Conservation (phyloP, 2,329 filamentous ascomycete species). For the Fusarium austroafricanum region DNA sequence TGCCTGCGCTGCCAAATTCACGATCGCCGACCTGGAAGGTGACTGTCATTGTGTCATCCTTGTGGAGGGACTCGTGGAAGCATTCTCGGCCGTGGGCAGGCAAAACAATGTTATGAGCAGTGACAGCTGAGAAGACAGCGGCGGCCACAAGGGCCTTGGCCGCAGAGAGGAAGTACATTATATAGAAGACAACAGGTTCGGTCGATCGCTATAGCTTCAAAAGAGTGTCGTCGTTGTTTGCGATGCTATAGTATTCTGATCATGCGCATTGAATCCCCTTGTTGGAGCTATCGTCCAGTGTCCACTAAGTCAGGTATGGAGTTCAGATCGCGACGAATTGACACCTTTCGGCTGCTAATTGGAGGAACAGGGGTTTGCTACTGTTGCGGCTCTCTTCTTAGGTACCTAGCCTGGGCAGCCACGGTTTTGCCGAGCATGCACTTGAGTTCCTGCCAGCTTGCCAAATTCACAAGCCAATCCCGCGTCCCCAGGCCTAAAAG, state of each 20-base stretch:
- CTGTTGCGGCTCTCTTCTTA: conserved; percentile 21
- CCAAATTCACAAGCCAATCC: conserved; percentile 38
- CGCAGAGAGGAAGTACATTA: conserved; percentile 51
- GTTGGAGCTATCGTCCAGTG: conserved; percentile 32
- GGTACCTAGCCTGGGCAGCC: conserved; percentile 29
- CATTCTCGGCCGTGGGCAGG: conserved; percentile 94
- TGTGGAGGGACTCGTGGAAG: conserved; percentile 93
- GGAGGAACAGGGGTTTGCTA: conserved; percentile 16
- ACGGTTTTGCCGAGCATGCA: conserved; percentile 39
- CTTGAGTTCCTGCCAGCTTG: conserved; percentile 33
- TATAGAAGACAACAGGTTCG: conserved; percentile 10
- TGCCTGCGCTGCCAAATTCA: conserved; percentile 94
- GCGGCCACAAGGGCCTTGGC: conserved; percentile 58
- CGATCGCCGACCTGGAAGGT: conserved; percentile 98
- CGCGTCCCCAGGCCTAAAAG: conserved; percentile 30
- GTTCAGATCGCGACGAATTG: conserved; percentile 45
- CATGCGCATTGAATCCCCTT: conserved; percentile 25
- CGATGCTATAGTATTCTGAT: conserved; percentile 16
- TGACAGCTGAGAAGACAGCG: conserved; percentile 66
- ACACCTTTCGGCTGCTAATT: conserved; percentile 47
- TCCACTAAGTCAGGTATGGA: conserved; percentile 20
- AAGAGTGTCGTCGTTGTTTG: conserved; percentile 30
- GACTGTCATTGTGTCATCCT: conserved; percentile 97
- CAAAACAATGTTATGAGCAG: conserved; percentile 96
- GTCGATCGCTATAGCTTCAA: conserved; percentile 19